Evolutionary conservation across 2,329 filamentous ascomycete species (phyloP), one percentile per base, ranked within the genome.

Genomic region (Dothidotthia symphoricarpi): DNA sequence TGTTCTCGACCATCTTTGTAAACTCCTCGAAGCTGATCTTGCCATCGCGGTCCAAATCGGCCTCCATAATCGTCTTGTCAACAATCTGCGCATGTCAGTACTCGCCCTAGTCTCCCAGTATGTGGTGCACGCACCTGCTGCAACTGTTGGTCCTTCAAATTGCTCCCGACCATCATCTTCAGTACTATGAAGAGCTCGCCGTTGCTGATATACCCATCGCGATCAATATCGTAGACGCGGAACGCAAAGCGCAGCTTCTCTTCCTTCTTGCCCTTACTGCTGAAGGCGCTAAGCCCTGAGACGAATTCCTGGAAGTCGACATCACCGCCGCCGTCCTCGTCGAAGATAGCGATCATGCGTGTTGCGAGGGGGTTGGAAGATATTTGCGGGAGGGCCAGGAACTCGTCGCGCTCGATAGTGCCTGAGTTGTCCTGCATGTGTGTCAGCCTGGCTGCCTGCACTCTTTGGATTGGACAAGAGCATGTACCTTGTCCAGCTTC

Each of bases 111-210:
- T 15, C 2, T 2, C 11, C 15, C 4, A 5, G 17, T 25, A 9
- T 9, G 8, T 13, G n/a, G 7, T 28, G 8, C 14, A 31, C 57
- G 33, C 59, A 75, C 73, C 70, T 91, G 93, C 75, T 98, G 93
- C 67, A 98, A 74, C 74, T 98, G 93, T 72, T 96, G 88, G 69
- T 98, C 93, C 78, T 98, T 98, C 63, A 98, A 75, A 70, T 98
- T 98, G 75, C 87, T 96, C 43, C 93, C 93, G 34, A 98, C 93
- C 93, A 98, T 98, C 93, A 98, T 98, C 85, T 98, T 98, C 61
- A 98, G 78, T 63, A 98, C 93, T 61, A 98, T 97, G 70, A 97
- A 98, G 34, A 98, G 80, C 75, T 98, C 93, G 60, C 93, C 93
- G 70, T 98, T 98, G 75, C 88, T 95, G 64, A 98, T 98, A 73